A percentile compares a stretch with the other conserved stretches of the same genome.
Evolutionary conservation across 495 filamentous ascomycete genomes (phyloP).

Genomic region (Physcia stellaris): DNA sequence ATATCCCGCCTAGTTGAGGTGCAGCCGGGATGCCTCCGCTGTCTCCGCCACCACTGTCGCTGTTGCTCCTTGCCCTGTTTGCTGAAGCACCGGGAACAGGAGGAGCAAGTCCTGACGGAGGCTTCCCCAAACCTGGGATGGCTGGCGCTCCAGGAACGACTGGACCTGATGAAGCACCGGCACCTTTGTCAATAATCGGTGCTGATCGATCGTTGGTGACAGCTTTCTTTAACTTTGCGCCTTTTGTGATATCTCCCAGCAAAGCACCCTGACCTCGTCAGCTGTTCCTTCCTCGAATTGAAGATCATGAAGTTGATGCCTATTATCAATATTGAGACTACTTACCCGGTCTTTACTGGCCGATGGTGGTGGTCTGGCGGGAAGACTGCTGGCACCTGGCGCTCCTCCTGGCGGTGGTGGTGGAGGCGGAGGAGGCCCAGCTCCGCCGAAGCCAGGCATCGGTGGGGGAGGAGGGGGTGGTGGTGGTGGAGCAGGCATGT

Average conservation of each 20-base stretch:
- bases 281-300: too few species aligned
- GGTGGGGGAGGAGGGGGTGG: constrained; percentile 55
- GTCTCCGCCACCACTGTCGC: constrained; percentile 39
- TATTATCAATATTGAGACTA: too few species aligned
- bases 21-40: constrained; percentile 37
- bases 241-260: constrained; percentile 81
- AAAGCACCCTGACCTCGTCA: constrained; percentile 58
- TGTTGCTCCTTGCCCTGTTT: constrained; percentile 67
- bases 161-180: constrained; percentile 43
- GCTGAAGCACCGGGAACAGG: constrained; percentile 47
- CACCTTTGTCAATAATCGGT: constrained; percentile 45
- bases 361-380: constrained; percentile 31
- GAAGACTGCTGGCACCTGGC: constrained; percentile 26
- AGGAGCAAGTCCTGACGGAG: constrained; percentile 59
- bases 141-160: constrained; percentile 64
- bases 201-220: constrained; percentile 93
- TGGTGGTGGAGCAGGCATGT: constrained; percentile 54
- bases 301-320: too few species aligned
- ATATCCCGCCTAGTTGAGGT: constrained; percentile 77
- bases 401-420: constrained; percentile 39
- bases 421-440: constrained; percentile 56
- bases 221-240: constrained; percentile 65
- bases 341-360: constrained; percentile 43
- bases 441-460: constrained; percentile 37
- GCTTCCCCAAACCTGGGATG: constrained; percentile 52